Evolutionary conservation across 1,284 basidiomycete species (phyloP), one percentile per base, ranked within the genome.

Genomic region (Tremellales sp.): DNA sequence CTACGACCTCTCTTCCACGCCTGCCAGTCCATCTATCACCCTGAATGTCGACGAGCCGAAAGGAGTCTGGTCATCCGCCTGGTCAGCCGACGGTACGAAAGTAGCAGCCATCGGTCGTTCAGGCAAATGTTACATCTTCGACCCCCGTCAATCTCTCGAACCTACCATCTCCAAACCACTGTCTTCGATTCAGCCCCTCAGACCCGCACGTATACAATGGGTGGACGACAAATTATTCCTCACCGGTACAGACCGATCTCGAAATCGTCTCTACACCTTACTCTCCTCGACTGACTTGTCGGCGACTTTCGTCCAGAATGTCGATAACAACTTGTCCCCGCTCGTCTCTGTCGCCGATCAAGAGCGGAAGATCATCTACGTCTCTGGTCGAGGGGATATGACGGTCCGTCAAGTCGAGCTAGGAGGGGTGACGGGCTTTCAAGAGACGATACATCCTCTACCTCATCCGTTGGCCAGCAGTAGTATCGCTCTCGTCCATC

Each of bases 361-460:
- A 24, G 64, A 71, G 39, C 53, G 76, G 10, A 58, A 59, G 4
- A 73, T 76, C 40, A 66, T 76, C 6, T 77, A 75, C 50, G 43
- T 73, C 2, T 59, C 67, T 0, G 75, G 71, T 0, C 59, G 64
- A 53, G 76, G 76, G 1, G 76, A 77, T 59, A 74, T 75, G 70
- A 70, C 64, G 0, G 44, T 77, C 19, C 64, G 70, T 4, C 76
- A 75, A 62, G 54, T 73, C 41, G 76, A 77, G 52, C 47, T 77
- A 1, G 58, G 62, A 1, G 68, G 67, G 4, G 63, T 67, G 4
- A 46, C 53, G 13, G 68, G 65, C 21, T 72, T 67, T 47, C 70
- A 73, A 45, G 72, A 73, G 43, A 64, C 58, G 1, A 25, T 56
- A 17, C 67, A 70, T 42, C 45, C 67, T 1, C 51, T 76, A 1